Percentiles rank a stretch among this genome's conserved stretches.
phyloP scores from a whole-genome alignment of 2,329 filamentous ascomycete genomes.

The Ilyonectria destructans region DNA sequence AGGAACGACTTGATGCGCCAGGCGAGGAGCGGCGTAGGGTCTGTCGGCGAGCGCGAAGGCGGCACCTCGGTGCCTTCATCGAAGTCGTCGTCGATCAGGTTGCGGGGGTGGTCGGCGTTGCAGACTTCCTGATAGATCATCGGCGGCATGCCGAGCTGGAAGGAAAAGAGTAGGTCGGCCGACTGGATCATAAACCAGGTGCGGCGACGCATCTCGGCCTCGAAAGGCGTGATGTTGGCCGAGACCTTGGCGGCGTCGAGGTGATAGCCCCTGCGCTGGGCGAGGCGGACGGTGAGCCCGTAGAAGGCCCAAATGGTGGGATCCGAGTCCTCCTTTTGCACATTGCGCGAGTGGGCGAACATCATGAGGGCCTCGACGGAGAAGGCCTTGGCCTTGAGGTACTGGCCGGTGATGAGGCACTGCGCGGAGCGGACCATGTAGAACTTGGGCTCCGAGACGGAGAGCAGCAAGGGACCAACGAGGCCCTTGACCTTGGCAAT shows the following conservation, averaged over 20 bases:
- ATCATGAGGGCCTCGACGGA: slow-evolving; percentile 67
- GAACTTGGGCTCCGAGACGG: slow-evolving; percentile 47
- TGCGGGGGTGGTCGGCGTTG: slow-evolving; percentile 63
- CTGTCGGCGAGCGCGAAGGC: slow-evolving; percentile 59
- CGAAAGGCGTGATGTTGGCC: slow-evolving; percentile 61
- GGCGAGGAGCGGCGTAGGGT: slow-evolving; percentile 62
- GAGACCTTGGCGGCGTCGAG: slow-evolving; percentile 63
- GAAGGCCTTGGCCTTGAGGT: slow-evolving; percentile 62
- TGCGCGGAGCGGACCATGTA: slow-evolving; percentile 59
- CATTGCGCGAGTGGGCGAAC: slow-evolving; percentile 61
- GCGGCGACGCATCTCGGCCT: slow-evolving; percentile 67
- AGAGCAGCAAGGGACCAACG: slow-evolving; percentile 38
- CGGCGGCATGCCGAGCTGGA: slow-evolving; percentile 69
- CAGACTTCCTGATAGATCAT: slow-evolving; percentile 64
- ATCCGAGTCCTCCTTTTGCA: slow-evolving; percentile 60
- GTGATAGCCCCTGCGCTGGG: slow-evolving; percentile 69
- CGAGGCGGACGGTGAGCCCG: slow-evolving; percentile 63
- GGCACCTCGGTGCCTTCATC: slow-evolving; percentile 64
- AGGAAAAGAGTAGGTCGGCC: slow-evolving; percentile 65
- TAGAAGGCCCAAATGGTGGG: slow-evolving; percentile 65
- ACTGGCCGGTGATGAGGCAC: slow-evolving; percentile 66
- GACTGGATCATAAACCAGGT: slow-evolving; percentile 65
- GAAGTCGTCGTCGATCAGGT: slow-evolving; percentile 68
- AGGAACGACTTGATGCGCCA: slow-evolving; percentile 62
- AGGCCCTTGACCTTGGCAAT: slow-evolving; percentile 53